Percentiles rank a stretch among this genome's conserved stretches.
Evolutionary conservation across 2,329 filamentous ascomycete species (phyloP).

Genomic region (Xenosphaeropsis pyriputrescens): DNA sequence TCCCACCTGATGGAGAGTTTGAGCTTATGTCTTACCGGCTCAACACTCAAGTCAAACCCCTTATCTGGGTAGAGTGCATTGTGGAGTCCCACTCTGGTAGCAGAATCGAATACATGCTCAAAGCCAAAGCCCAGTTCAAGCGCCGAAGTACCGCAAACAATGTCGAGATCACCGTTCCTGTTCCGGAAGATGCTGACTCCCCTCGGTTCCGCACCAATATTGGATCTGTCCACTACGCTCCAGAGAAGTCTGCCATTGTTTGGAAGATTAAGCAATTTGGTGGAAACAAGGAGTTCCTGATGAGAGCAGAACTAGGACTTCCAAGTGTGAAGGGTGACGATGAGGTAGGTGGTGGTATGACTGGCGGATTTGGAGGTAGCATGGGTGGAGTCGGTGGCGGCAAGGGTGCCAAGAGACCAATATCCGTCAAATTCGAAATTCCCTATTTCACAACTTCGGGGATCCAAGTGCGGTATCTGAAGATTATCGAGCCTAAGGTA

Average conservation of each 20-base stretch:
- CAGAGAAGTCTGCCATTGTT: constrained; percentile 92
- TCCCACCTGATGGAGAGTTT: constrained; percentile 94
- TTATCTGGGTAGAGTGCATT: constrained; percentile 98
- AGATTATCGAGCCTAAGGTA: constrained; percentile 99
- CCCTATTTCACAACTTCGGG: constrained; percentile 99
- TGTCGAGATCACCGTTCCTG: constrained; percentile 92
- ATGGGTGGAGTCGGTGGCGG: constrained; percentile 81
- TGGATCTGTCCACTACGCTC: constrained; percentile 91
- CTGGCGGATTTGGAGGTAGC: constrained; percentile 87
- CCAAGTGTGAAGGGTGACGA: constrained; percentile 92
- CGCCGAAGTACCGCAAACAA: constrained; percentile 96
- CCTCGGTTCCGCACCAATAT: constrained; percentile 96
- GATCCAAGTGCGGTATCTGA: constrained; percentile 95
- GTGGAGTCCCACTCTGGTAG: constrained; percentile 93
- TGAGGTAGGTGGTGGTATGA: constrained; percentile 93
- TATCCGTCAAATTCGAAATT: constrained; percentile 99
- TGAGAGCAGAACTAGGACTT: constrained; percentile 90
- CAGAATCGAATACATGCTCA: constrained; percentile 97
- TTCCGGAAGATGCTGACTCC: constrained; percentile 92
- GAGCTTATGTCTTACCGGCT: constrained; percentile 98
- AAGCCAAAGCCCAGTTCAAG: constrained; percentile 97
- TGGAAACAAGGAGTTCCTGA: constrained; percentile 94
- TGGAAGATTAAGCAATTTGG: constrained; percentile 99
- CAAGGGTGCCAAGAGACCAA: constrained; percentile 85
- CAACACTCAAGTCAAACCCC: constrained; percentile 94